Evolutionary conservation across 2,329 filamentous ascomycete species (phyloP), one percentile per base, ranked within the genome.

Genomic region (Leptographium radiaticola): DNA sequence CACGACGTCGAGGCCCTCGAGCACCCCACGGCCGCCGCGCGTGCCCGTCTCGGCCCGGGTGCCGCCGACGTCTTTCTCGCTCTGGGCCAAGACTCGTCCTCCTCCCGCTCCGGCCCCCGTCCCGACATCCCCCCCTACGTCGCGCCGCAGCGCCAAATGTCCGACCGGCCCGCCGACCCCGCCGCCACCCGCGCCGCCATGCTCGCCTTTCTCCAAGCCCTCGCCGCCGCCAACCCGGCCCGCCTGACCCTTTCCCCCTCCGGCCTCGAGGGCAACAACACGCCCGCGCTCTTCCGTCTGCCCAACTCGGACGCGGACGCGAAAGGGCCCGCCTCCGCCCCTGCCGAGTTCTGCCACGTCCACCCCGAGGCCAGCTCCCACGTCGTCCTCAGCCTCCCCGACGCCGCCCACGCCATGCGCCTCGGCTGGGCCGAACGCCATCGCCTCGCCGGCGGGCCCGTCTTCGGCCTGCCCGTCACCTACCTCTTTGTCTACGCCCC

Each of bases 401-500:
- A 73, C 52, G 70, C 68, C 2, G 63, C 63, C 48, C 58, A 60
- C 44, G 63, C 64, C 2, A 64, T 71, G 47, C 59, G 53, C 6
- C 62, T 59, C 44, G 68, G 69, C 0, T 73, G 71, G 70, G 70
- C 63, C 18, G 66, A 71, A 61, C 59, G 70, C 5, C 70, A 72
- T 49, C 58, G 56, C 49, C 60, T 73, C 40, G 62, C 63, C 15
- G 67, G 68, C 1, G 38, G 5, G 13, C 15, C 13, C 30, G 5
- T 51, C 16, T 15, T 31, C 9, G 49, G 53, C n/a, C 61, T 68
- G 44, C 68, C 70, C 1, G 65, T 64, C 60, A 63, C 63, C 0
- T 73, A 70, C 52, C 61, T 72, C 34, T 49, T 73, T 46, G 44
- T 73, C 0, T 73, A 73, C 33, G 69, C 70, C 45, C 70, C 70